Evolutionary conservation across 805 yeast genomes (phyloP).

Genomic region (Lipomyces chichibuensis): DNA sequence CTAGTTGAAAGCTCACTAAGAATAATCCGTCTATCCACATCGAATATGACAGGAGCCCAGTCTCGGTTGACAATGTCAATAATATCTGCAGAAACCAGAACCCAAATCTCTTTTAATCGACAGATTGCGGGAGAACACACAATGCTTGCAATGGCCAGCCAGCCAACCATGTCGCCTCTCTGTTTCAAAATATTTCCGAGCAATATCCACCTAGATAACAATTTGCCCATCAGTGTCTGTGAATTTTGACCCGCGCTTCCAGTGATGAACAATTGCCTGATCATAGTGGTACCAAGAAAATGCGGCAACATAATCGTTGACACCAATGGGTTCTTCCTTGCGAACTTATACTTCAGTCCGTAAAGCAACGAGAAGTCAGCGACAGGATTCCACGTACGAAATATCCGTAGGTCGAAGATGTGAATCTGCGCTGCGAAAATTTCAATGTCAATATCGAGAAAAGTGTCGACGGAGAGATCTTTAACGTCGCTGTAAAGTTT

Average conservation of each 20-base stretch:
- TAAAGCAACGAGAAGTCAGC: slow-evolving; percentile 75
- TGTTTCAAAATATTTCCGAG: slow-evolving; percentile 77
- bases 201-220: slow-evolving; percentile 81
- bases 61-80: slow-evolving; percentile 68
- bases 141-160: slow-evolving; percentile 86
- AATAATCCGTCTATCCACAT: slow-evolving; percentile 75
- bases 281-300: slow-evolving; percentile 70
- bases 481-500: not conserved
- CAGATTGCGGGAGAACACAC: slow-evolving; percentile 81
- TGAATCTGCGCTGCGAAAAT: slow-evolving; percentile 67
- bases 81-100: slow-evolving; percentile 61
- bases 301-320: slow-evolving; percentile 76
- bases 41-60: slow-evolving; percentile 93
- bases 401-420: slow-evolving; percentile 66
- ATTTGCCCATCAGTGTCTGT: slow-evolving; percentile 54
- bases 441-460: slow-evolving; percentile 58
- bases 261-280: slow-evolving; percentile 65
- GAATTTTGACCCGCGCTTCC: slow-evolving; percentile 44
- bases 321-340: slow-evolving; percentile 71
- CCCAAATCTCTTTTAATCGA: slow-evolving; percentile 76
- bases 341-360: slow-evolving; percentile 49
- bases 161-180: slow-evolving; percentile 88
- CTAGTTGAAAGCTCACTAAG: slow-evolving; percentile 56
- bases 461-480: slow-evolving; percentile 48
- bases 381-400: slow-evolving; percentile 74